Conservation (phyloP, 345 rosid species). For the Zanthoxylum bungeanum region DNA sequence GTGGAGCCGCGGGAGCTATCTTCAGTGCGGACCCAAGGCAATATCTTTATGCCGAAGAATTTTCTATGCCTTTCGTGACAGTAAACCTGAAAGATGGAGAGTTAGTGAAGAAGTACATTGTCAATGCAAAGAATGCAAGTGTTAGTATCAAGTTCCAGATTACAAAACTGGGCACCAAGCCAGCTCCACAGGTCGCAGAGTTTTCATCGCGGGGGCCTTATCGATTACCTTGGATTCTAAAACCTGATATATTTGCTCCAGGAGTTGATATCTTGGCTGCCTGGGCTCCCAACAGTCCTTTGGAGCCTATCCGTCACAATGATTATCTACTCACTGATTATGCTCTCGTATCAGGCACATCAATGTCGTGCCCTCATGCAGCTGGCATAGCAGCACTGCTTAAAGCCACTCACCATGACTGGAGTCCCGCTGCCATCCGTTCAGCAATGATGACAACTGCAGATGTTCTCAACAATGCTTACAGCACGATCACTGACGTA, state of each 20-base stretch:
- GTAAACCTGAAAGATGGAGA: constrained; percentile 28
- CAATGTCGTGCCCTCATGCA: constrained; percentile 46
- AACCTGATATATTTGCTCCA: too few species aligned
- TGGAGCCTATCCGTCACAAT: constrained; percentile 21
- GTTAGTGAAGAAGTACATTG: constrained; percentile 24
- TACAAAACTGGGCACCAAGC: constrained; percentile 31
- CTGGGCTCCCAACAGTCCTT: constrained; percentile 38
- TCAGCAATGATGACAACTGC: constrained; percentile 53
- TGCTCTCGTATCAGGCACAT: constrained; percentile 36
- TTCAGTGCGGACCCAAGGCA: constrained; percentile 23
- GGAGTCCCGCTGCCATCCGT: constrained; percentile 44
- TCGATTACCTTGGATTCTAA: constrained; percentile 40
- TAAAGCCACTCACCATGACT: constrained; percentile 31
- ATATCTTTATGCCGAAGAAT: constrained; percentile 13
- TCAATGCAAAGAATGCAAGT: constrained; percentile 7
- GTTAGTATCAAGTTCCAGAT: constrained; percentile 29
- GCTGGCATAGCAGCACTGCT: constrained; percentile 38
- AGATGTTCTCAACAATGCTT: constrained; percentile 17
- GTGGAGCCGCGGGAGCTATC: constrained; percentile 41
- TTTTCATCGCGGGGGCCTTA: constrained; percentile 46
- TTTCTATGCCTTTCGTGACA: constrained; percentile 23
- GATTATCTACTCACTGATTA: constrained; percentile 39
- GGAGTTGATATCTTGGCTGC: constrained; percentile 40
- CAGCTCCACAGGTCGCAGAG: constrained; percentile 40
- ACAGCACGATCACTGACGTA: constrained; percentile 34